Evolutionary conservation across 2,329 filamentous ascomycete species (phyloP).

Genomic region (Paecilomyces sp.): DNA sequence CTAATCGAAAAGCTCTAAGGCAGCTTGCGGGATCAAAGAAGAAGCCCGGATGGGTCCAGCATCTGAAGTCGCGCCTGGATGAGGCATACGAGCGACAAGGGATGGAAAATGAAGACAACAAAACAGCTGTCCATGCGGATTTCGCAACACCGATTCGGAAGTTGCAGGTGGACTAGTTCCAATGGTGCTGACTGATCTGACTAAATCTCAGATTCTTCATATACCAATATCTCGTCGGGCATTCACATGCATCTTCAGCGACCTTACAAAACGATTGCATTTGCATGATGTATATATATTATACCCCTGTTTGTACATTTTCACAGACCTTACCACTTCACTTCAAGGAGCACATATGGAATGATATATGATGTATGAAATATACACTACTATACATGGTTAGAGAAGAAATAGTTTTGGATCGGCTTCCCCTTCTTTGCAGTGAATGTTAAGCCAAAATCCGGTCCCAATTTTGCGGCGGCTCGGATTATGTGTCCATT

Average conservation of each 20-base stretch:
- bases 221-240: background rate
- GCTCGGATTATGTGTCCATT: background rate
- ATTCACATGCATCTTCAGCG: background rate
- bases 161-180: background rate
- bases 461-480: background rate
- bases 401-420: background rate
- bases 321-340: background rate
- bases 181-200: background rate
- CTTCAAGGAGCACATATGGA: background rate
- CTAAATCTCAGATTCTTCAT: background rate
- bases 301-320: background rate
- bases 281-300: background rate
- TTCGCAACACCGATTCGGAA: background rate
- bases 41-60: slow-evolving; percentile 17
- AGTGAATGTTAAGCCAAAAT: background rate
- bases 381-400: background rate
- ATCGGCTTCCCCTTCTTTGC: background rate
- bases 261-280: background rate
- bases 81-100: slow-evolving; percentile 5
- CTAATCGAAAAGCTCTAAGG: slow-evolving; percentile 20
- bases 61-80: slow-evolving; percentile 9
- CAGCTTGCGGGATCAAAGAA: slow-evolving; percentile 15
- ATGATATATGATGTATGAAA: background rate
- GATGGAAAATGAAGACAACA: background rate
- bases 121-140: background rate